Evolutionary conservation across 225 moss, liverwort and hornwort species (phyloP), one percentile per base, ranked within the genome.

Genomic region (Bryoerythrophyllum caledonicum): DNA sequence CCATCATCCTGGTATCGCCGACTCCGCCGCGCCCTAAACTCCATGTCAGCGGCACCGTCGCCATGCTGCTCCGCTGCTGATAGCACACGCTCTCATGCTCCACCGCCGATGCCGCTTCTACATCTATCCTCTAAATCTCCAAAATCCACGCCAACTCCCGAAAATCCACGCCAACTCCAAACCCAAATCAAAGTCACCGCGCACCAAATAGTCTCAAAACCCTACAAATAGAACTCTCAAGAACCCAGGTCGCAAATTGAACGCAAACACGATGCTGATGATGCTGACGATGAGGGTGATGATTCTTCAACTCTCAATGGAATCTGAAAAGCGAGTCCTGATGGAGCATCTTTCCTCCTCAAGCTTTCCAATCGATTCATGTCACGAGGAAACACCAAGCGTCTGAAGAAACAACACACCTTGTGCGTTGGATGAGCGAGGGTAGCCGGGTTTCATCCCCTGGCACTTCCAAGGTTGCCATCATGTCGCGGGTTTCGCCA

Each of bases 1-100:
- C 91, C 87, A 88, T 85, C 91, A 93, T 91, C 28, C 85, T 83
- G 26, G 86, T 86, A 74, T 93, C 97, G 53, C 94, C 92, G 28
- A 82, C 76, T 63, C 82, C 85, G 38, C 82, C 85, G 38, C 91
- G 90, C 48, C 84, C 90, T 68, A 75, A 68, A 37, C 74, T 84
- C 59, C 87, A 91, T 62, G 87, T 60, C 55, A 79, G 57, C 52
- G 85, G 87, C 79, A 84, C 72, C 20, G 80, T 61, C 73, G 79
- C 59, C 66, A 84, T 73, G 37, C 88, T 76, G 14, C 44, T 44
- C 48, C 6, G 44, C 78, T 79, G 86, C 41, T 82, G 74, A 57
- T 68, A 80, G 80, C 86, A 83, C 60, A 48, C 16, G 17, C 78
- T 76, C 78, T 76, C 79, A 80, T 81, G 72, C 60, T 80, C 32